These are phyloP conservation scores for Senecio squalidus DNA, from an alignment of 140 eudicot genomes.

Conservation along the genomic window DNA sequence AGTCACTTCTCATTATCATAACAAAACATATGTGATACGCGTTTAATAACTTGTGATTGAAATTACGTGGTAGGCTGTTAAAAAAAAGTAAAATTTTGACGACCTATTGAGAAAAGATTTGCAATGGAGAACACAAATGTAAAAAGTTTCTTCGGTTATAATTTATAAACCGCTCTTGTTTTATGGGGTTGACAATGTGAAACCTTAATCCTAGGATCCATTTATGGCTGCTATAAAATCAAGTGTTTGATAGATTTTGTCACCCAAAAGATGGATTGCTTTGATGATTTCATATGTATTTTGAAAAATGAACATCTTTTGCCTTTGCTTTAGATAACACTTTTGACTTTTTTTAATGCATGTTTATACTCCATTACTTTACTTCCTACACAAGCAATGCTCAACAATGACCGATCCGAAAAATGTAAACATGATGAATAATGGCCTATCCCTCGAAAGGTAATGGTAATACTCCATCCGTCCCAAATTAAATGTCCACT, in stretches of 20 bases:
- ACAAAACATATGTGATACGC: neutral
- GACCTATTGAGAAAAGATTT: no score
- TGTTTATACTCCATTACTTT: conserved; percentile 27
- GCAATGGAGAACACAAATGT: no score
- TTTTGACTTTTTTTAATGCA: conserved; percentile 33
- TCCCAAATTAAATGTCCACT: no score
- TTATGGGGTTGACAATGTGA: conserved; percentile 24
- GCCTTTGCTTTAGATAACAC: conserved; percentile 28
- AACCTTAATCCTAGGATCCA: conserved; percentile 24
- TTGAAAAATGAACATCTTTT: conserved; percentile 14
- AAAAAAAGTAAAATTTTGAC: neutral
- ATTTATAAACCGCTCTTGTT: no score
- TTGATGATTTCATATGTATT: conserved; percentile 35
- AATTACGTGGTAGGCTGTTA: conserved; percentile 3
- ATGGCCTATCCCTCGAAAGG: no score
- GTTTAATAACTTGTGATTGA: conserved; percentile 5
- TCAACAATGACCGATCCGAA: neutral
- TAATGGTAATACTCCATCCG: neutral
- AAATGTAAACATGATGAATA: neutral
- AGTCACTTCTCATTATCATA: conserved; percentile 5
- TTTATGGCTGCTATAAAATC: conserved; percentile 29
- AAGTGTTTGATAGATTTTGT: conserved; percentile 27
- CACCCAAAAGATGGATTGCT: conserved; percentile 32
- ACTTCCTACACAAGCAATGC: conserved; percentile 30
- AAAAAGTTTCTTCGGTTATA: no score